phyloP scores from a whole-genome alignment of 1,139 yeast species.

The Geotrichum europaeum region DNA sequence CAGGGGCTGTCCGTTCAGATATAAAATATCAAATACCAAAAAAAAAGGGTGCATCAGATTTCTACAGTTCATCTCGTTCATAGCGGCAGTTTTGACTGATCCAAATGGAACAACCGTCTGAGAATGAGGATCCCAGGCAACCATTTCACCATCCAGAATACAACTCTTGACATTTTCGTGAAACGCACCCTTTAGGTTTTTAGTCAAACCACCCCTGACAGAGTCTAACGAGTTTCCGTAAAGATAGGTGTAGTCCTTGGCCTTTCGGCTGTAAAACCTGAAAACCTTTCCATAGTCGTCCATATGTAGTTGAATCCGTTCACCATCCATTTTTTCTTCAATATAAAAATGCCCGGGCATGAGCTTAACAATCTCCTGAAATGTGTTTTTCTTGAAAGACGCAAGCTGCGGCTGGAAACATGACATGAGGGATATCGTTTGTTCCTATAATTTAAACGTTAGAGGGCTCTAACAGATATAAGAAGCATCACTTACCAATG shows the following conservation, averaged over 20 bases:
- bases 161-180: constrained; percentile 39
- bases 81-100: constrained; percentile 64
- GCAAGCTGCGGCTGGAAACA: constrained; percentile 68
- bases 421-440: constrained; percentile 32
- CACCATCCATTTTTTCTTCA: constrained; percentile 95
- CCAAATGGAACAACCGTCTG: constrained; percentile 71
- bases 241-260: constrained; percentile 63
- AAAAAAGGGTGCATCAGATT: constrained; percentile 47
- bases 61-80: constrained; percentile 33
- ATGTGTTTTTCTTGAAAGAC: constrained; percentile 45
- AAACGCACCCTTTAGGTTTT: constrained; percentile 45
- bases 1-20: constrained; percentile 58
- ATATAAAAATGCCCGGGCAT: constrained; percentile 49
- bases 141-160: constrained; percentile 89
- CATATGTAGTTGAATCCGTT: constrained; percentile 71
- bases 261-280: constrained; percentile 61
- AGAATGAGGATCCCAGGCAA: constrained; percentile 68
- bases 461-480: not conserved
- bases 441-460: constrained; percentile 9
- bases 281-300: constrained; percentile 39
- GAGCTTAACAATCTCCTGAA: constrained; percentile 44
- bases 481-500: not conserved
- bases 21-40: constrained; percentile 66
- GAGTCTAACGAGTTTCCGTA: constrained; percentile 60
- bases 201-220: constrained; percentile 53